Base-by-base conservation (phyloP, 2,329 filamentous ascomycete species). In the Colletotrichum graminicola region DNA sequence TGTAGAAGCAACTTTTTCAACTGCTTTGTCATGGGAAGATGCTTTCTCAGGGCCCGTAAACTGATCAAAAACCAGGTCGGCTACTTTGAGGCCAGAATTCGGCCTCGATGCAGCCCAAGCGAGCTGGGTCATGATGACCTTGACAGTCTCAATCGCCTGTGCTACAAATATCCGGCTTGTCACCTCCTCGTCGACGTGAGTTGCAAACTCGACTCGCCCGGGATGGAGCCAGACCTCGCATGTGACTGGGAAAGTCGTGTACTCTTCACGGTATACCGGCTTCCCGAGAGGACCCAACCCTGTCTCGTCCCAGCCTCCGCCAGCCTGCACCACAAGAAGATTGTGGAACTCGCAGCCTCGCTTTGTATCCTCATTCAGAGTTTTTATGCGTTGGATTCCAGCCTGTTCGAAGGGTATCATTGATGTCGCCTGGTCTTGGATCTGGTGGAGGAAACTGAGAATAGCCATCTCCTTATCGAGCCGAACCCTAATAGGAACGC, bases 271-370 rank as follows among this genome's bases (percentile, higher is more conserved):
- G 29, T 71, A 71, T 16, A 43, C 49, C n/a, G 68, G 57, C 64
- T 67, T 71, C 11, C 23, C 16, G 2, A 71, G 65, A 4, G 68
- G 68, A 3, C 68, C 68, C 6, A 16, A n/a, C 6, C 67, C 62
- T 21, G 32, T 49, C 47, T 67, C 56, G 6, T 62, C 57, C 63
- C 67, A 67, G 2, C 49, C 49, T 14, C 75, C 65, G 2, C 67
- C 54, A 16, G 75, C 71, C 21, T 79, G 78, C 5, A 81, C 76
- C 12, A 80, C 77, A 8, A 81, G 67, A 18, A 80, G 41, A 8
- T 74, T 80, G 32, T 74, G 76, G 59, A 81, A 80, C 21, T 75
- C 62, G 32, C 76, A 76, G 23, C 23, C 59, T 18, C 49, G 36
- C 34, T 41, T 66, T 39, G 75, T 67, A 34, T 76, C 69, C 8